Conservation (phyloP, 331 rosid genomes). For the Telfairia occidentalis region DNA sequence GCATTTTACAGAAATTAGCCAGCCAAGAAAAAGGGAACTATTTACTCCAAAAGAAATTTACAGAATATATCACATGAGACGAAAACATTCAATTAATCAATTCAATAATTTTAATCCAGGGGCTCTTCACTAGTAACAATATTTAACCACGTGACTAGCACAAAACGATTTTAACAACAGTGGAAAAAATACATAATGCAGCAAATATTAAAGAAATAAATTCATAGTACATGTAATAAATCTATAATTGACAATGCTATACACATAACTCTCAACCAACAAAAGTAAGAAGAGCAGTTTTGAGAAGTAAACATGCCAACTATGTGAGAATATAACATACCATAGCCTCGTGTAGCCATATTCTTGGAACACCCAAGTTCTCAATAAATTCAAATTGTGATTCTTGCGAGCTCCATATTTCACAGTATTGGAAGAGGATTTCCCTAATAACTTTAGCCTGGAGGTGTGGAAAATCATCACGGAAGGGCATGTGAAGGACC, state of each 20-base stretch:
- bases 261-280: not conserved
- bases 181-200: not conserved
- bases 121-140: not conserved
- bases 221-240: not conserved
- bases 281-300: not conserved
- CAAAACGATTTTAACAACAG: not conserved
- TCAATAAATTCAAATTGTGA: slow-evolving; percentile 65
- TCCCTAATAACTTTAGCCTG: slow-evolving; percentile 77
- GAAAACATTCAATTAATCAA: not conserved
- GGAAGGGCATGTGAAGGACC: slow-evolving; percentile 69
- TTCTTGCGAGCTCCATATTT: slow-evolving; percentile 82
- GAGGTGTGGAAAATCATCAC: slow-evolving; percentile 71
- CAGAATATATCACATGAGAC: not conserved
- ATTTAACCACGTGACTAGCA: not conserved
- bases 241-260: not conserved
- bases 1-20: not conserved
- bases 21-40: not conserved
- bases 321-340: slow-evolving; percentile 29
- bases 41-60: not conserved
- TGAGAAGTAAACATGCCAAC: slow-evolving; percentile 3
- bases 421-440: slow-evolving; percentile 89
- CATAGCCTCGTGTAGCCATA: slow-evolving; percentile 95
- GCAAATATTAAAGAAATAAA: not conserved
- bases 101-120: not conserved
- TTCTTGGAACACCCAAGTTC: slow-evolving; percentile 72